Percentiles rank a stretch among this genome's conserved stretches.
These are phyloP conservation scores for Cytospora leucostoma DNA, from an alignment of 2,329 filamentous ascomycete genomes.

Conservation along the genomic window DNA sequence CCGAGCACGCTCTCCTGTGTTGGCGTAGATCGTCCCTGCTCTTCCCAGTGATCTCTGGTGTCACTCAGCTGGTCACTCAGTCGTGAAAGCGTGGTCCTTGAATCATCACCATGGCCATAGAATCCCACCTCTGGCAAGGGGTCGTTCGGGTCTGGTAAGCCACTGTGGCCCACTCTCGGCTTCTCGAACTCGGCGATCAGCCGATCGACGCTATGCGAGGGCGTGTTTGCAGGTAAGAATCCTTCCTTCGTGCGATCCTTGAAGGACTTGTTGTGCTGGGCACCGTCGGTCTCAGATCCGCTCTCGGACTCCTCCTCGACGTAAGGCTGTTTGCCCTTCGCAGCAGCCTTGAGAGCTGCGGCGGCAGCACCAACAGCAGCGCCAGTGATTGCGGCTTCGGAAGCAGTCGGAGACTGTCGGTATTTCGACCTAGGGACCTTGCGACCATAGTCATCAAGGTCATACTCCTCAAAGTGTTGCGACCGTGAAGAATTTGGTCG, in stretches of 20 bases:
- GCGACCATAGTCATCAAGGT: slow-evolving; percentile 58
- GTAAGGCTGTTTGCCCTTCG: slow-evolving; percentile 47
- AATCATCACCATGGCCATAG: slow-evolving; percentile 59
- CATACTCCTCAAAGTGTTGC: slow-evolving; percentile 49
- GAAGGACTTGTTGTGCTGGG: slow-evolving; percentile 64
- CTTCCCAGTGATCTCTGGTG: slow-evolving; percentile 34
- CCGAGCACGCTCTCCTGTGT: slow-evolving; percentile 38
- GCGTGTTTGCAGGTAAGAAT: slow-evolving; percentile 56
- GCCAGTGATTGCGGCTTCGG: slow-evolving; percentile 59
- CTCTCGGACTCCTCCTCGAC: slow-evolving; percentile 37
- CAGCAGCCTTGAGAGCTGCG: slow-evolving; percentile 50
- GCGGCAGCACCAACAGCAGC: slow-evolving; percentile 57
- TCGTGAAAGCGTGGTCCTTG: slow-evolving; percentile 82
- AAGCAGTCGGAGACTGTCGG: slow-evolving; percentile 55
- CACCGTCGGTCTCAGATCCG: slow-evolving; percentile 51
- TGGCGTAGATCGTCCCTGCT: slow-evolving; percentile 34
- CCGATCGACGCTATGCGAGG: slow-evolving; percentile 60
- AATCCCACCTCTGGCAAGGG: slow-evolving; percentile 80
- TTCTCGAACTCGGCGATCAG: slow-evolving; percentile 54
- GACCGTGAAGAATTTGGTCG: slow-evolving; percentile 49
- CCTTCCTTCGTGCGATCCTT: slow-evolving; percentile 64
- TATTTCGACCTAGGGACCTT: slow-evolving; percentile 52
- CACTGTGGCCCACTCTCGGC: slow-evolving; percentile 66
- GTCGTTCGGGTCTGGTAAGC: slow-evolving; percentile 67
- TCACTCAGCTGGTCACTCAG: slow-evolving; percentile 73